Percentiles rank a stretch among this genome's conserved stretches.
Conservation (phyloP, 306 rosid species). For the Astragalus membranaceus region DNA sequence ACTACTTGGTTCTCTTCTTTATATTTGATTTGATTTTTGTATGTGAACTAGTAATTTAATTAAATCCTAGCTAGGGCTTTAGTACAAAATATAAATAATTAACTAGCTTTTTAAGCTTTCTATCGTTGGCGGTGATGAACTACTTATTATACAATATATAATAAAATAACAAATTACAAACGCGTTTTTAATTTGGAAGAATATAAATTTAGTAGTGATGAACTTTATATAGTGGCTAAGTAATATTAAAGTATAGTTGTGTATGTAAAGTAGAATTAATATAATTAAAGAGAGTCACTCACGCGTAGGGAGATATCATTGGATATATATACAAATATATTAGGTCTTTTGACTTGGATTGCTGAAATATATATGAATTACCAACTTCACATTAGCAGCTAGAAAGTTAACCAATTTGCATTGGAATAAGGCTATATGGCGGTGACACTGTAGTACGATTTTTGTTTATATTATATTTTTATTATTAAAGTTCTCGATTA, state of each 20-base stretch:
- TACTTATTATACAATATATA: neutral
- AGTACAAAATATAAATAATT: neutral
- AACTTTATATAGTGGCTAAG: conserved; percentile 12
- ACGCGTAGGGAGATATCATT: conserved; percentile 48
- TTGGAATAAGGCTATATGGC: conserved; percentile 42
- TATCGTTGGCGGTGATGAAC: conserved; percentile 16
- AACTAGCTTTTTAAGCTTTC: neutral
- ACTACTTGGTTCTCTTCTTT: neutral
- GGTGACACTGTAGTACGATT: conserved; percentile 27
- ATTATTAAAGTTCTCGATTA: neutral
- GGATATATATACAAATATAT: neutral
- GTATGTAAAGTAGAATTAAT: conserved; percentile 17
- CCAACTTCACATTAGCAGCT: conserved; percentile 25
- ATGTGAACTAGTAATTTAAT: neutral
- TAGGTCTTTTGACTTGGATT: conserved; percentile 9
- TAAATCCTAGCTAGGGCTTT: neutral
- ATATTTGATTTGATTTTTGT: neutral
- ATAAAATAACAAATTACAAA: neutral
- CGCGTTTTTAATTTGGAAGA: conserved; percentile 18
- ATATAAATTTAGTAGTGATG: neutral
- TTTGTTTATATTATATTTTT: neutral
- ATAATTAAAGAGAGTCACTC: conserved; percentile 31
- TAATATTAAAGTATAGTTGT: conserved; percentile 23
- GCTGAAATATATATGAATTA: conserved; percentile 14
- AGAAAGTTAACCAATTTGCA: conserved; percentile 29